Base-by-base conservation (phyloP, 2,329 filamentous ascomycete genomes). In the Colletotrichum zoysiae region DNA sequence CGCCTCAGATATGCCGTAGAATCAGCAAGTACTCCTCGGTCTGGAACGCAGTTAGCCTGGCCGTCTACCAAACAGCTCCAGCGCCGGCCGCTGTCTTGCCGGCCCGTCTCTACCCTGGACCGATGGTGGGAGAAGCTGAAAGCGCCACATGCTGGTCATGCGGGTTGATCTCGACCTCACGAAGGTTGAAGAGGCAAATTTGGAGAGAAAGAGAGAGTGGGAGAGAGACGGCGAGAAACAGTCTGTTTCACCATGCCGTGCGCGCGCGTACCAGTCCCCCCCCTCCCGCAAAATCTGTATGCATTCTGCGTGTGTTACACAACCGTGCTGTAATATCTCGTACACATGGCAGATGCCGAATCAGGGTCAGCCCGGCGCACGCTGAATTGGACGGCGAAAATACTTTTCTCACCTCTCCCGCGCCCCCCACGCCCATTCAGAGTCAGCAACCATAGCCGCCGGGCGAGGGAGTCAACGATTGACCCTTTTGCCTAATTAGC, bases 401-500 rank as follows among this genome's bases (percentile, higher is more conserved):
- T 69, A 35, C 53, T 69, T 55, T 69, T 71, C 14, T 69, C 59
- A 68, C 65, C 59, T 53, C 38, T 55, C 53, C 38, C 58, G n/a
- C 30, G 4, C 30, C 59, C 69, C 69, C 69, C 65, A 69, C 53
- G 65, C 59, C 30, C 26, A 51, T 26, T 9, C 35, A 59, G 69
- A 64, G 65, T 56, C 65, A 59, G 44, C 14, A 53, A 44, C 44
- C 65, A 44, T 58, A 30, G 69, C 38, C 44, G 48, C 44, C 51
- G 33, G 46, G 64, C 57, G 56, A 70, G 42, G 48, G 40, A 30
- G 57, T 42, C 20, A 40, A 30, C n/a, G 5, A 51, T 8, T 42
- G 51, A 18, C 8, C 14, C 12, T 63, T 63, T n/a, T 1, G 26
- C 14, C n/a, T 33, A 14, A 40, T 53, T 55, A 71, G 65, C n/a